These are phyloP conservation scores for Coemansia sp. DNA, from an alignment of 371 early-diverging fungal species.

Conservation along the genomic window DNA sequence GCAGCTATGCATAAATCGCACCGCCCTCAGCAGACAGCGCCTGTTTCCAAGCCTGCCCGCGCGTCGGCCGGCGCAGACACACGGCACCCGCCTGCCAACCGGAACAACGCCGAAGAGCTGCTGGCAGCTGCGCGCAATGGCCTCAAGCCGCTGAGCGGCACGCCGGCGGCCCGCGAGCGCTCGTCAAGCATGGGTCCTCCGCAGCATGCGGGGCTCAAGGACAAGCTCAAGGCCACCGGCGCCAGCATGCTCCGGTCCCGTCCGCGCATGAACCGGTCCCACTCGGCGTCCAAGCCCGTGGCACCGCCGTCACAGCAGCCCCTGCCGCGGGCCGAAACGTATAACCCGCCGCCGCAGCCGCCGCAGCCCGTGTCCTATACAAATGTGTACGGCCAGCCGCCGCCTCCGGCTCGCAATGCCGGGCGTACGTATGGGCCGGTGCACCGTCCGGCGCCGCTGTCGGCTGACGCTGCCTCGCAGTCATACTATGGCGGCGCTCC, in stretches of 20 bases:
- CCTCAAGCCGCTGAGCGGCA: slow-evolving; percentile 18
- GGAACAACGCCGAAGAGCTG: slow-evolving; percentile 25
- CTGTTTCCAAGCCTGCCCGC: not conserved
- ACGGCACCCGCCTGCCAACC: not conserved
- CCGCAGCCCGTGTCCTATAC: not conserved
- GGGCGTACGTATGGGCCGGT: slow-evolving; percentile 18
- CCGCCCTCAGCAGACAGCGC: no score
- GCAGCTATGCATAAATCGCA: no score
- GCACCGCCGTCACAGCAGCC: not conserved
- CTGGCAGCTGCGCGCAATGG: slow-evolving; percentile 37
- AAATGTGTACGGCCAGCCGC: slow-evolving; percentile 4
- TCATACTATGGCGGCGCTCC: not conserved
- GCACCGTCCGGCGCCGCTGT: slow-evolving; percentile 30
- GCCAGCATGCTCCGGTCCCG: slow-evolving; percentile 39
- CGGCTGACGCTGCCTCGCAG: slow-evolving; percentile 9
- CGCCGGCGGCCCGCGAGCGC: slow-evolving; percentile 8
- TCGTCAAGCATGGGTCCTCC: not conserved
- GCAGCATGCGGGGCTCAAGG: slow-evolving; percentile 33
- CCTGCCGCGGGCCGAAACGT: slow-evolving; percentile 10
- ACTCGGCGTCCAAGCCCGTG: slow-evolving; percentile 24
- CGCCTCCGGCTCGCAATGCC: not conserved
- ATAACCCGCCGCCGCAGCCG: not conserved
- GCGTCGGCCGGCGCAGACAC: not conserved
- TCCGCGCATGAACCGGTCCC: slow-evolving; percentile 33
- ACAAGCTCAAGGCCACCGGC: slow-evolving; percentile 42